Evolutionary conservation across 2,329 filamentous ascomycete species (phyloP), one percentile per base, ranked within the genome.

Genomic region (Cercospora zeina): DNA sequence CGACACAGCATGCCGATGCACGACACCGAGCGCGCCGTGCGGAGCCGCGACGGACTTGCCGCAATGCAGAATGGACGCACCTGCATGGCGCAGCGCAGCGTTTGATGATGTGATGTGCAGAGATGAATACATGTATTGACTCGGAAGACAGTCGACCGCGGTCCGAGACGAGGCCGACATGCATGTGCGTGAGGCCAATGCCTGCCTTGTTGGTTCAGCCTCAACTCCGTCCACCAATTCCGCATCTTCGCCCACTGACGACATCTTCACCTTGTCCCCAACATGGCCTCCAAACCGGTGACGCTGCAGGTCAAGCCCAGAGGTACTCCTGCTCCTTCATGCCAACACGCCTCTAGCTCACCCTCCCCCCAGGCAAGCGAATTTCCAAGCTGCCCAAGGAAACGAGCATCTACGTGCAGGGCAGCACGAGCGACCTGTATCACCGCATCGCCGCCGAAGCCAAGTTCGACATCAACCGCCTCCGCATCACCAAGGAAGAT

Each of bases 401-500:
- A 57, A 77, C 85, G 64, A 80, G 77, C 58, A 77, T 87, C 62
- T 75, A 79, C 59, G 73, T 81, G 57, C 77, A 82, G 70, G 82
- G 81, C 59, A 79, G 81, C 34, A 78, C 79, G 21, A 76, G 80
- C 55, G 81, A 86, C 62, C 79, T 89, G 58, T 87, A 88, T 74
- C 75, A 78, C 57, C 77, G 80, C 58, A 78, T 89, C 55, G 82
- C 86, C 31, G 75, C 77, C 58, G 77, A 80, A 59, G 81, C 85
- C 34, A 79, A 80, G 11, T 81, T 81, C 70, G 83, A 83, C 4
- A 75, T 84, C 45, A 81, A 88, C 70, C 83, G 86, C 27, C 73
- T 89, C 62, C 81, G 86, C 62, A 79, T 89, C 66, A 89, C 86
- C 49, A 88, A 87, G 71, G 85, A 82, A 66, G 86, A 88, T 78